Base-by-base conservation (phyloP, 768 basidiomycete genomes). In the Mrakia gelida region DNA sequence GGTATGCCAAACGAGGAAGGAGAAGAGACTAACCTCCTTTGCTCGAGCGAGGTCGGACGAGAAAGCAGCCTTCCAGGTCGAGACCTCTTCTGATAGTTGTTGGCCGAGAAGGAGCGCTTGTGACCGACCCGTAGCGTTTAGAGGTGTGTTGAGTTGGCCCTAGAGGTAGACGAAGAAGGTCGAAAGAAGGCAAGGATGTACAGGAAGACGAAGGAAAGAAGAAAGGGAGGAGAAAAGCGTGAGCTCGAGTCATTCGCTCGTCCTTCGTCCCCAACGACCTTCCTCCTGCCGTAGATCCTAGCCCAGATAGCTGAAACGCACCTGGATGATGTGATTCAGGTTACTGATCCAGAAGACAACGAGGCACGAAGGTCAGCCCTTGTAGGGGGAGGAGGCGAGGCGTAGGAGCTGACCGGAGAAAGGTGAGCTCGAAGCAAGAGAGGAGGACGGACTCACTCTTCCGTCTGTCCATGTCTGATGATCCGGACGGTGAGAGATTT, bases 391-490 rank as follows among this genome's bases (percentile, higher is more conserved):
- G 8, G 43, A 4, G 13, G 11, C 0, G 52, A n/a, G 15, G 23
- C 2, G 43, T 30, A 54, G 71, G 52, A 72, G 43, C 28, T 49
- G 43, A 16, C 70, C 70, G 70, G 23, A 8, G 11, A 11, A 15
- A 18, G 28, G 23, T 28, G 26, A 45, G 43, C 41, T 45, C 23
- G 13, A 11, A 30, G 28, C 11, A 41, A 34, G 38, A 34, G 38
- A 26, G 34, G 32, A 34, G 38, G 9, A 26, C 65, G 59, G 26
- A 45, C 71, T 49, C 32, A 72, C 71, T 73, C 72, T 18, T 56
- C 72, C 9, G 72, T 73, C 34, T 73, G 72, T 4, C 72, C 72
- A n/a, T 73, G 72, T 5, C 72, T 52, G 56, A 73, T 73, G 54
- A 73, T 49, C 4, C 52, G 52, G 18, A 73, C 56, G 8, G 72